These are phyloP conservation scores for Hypericum perforatum DNA, from an alignment of 345 rosid genomes.

Conservation along the genomic window DNA sequence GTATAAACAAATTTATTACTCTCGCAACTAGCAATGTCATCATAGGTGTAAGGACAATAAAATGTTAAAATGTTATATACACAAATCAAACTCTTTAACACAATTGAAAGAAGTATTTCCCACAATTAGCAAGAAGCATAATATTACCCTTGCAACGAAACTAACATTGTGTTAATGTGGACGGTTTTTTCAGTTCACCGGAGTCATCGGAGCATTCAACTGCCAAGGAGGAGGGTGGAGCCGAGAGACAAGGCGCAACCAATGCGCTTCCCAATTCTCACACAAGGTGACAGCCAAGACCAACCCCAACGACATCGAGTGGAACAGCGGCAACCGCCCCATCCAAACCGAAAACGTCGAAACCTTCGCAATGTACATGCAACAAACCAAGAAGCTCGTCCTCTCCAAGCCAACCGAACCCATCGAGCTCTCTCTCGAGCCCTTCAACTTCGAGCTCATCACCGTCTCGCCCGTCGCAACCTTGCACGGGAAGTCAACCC, in stretches of 20 bases:
- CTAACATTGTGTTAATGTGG: no score
- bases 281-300: constrained; percentile 42
- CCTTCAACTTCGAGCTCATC: constrained; percentile 73
- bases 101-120: no score
- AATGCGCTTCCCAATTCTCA: constrained; percentile 56
- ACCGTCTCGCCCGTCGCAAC: constrained; percentile 57
- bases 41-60: no score
- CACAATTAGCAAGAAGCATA: no score
- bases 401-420: constrained; percentile 40
- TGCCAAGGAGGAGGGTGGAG: constrained; percentile 99
- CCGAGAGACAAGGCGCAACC: constrained; percentile 67
- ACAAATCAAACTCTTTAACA: no score
- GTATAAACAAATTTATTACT: no score
- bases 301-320: constrained; percentile 53
- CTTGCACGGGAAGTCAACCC: constrained; percentile 30
- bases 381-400: constrained; percentile 55
- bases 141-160: no score
- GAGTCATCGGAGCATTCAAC: constrained; percentile 79
- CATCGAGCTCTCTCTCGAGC: constrained; percentile 54
- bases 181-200: constrained; percentile 55
- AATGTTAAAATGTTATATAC: no score
- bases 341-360: constrained; percentile 48
- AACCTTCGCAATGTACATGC: constrained; percentile 58
- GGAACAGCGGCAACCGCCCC: constrained; percentile 71
- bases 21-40: no score